Base-by-base conservation (phyloP, 2,329 filamentous ascomycete genomes). In the Stachybotrys chartarum region DNA sequence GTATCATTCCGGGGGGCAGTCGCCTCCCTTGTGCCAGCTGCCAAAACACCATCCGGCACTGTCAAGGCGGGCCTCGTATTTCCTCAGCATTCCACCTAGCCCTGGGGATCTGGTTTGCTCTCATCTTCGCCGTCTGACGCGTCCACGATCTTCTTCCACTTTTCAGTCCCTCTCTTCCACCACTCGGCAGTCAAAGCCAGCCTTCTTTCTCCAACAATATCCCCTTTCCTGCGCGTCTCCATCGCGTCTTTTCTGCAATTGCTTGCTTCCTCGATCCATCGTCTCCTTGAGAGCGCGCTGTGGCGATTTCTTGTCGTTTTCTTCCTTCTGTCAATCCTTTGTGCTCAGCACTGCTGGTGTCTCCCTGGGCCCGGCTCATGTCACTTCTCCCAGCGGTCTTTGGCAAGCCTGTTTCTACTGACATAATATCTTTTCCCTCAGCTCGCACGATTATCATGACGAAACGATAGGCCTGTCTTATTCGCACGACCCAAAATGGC, bases 401-500 rank as follows among this genome's bases (percentile, higher is more conserved):
- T 57, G 53, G 54, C 54, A 56, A 42, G 31, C 47, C 17, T 31
- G 30, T 32, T 51, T 12, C 39, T 44, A 10, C n/a, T 8, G 16
- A 47, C 45, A n/a, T 47, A 30, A 39, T 17, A 47, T 47, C 44
- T 49, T 59, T 52, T 60, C 57, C 59, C 58, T 55, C 54, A 49
- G 18, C 42, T 53, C 46, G 47, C 42, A 18, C 44, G n/a, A 30
- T 42, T 14, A 30, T 51, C 16, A 53, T 56, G 55, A 51, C 54
- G 54, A 54, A 46, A 24, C 56, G 49, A 54, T 57, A 59, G 53
- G 51, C 39, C 55, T 52, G 50, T 52, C 24, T 4, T 24, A 24
- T 53, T 46, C 44, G 54, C 55, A 50, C 32, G 55, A 54, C 56
- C 60, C 52, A 67, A 42, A 59, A 70, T 70, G 68, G 63, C 72